Evolutionary conservation across 2,329 filamentous ascomycete genomes (phyloP), one percentile per base, ranked within the genome.

Genomic region (Pseudogymnoascus sp.): DNA sequence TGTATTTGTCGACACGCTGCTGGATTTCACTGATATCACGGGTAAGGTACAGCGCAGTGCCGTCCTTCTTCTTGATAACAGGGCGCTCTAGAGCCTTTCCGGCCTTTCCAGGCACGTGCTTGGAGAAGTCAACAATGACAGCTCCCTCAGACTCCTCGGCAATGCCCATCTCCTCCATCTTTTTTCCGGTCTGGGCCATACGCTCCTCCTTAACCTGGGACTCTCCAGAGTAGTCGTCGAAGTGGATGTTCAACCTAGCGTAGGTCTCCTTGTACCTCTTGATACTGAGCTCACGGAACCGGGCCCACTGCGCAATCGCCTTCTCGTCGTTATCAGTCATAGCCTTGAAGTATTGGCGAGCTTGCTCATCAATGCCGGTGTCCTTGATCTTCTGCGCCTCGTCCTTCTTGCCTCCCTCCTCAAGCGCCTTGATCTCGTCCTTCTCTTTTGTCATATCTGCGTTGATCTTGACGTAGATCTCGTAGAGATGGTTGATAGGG

Each of bases 401-500:
- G 41, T 79, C 74, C 63, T 81, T 80, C 42, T 78, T 65, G 36
- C 70, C 71, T 9, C 64, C 68, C 21, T 61, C 66, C 71, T 83
- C 82, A 66, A 81, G 76, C 42, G 76, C 79, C 68, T 86, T 85
- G 25, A 87, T 84, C 63, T 81, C 72, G 66, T 88, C 87, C 66
- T 88, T 87, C 77, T 91, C 86, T 0, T 80, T 83, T 2, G 78
- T 74, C 65, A 87, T 81, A 3, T 87, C 79, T 38, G 79, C 79
- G 68, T 85, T 85, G 74, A 93, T 91, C 73, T 85, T 83, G 65
- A 92, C 89, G 70, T 93, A 94, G 60, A 94, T 86, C 70, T 92
- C 84, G 74, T 88, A 92, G 8, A 94, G 78, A 73, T 94, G 90
- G 73, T 90, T 89, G 71, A 93, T 91, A 10, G 90, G 90, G 69